Conservation (phyloP, 176 grass and related monocot species). For the Tuctoria greenei region DNA sequence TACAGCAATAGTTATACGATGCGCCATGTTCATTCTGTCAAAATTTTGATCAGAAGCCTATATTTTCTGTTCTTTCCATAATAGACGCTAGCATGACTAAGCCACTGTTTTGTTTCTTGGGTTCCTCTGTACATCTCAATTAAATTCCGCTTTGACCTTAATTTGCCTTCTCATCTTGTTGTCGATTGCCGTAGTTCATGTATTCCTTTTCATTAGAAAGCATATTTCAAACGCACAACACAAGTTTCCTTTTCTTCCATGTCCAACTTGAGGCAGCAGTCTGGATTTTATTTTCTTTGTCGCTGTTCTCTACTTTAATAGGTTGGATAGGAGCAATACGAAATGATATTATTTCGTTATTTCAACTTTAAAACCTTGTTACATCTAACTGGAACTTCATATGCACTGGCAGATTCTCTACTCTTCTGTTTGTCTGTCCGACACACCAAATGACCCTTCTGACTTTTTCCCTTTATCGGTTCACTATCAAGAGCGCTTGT, state of each 20-base stretch:
- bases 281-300: conserved; percentile 8
- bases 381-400: conserved; percentile 33
- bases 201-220: neutral
- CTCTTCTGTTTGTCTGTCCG: conserved; percentile 77
- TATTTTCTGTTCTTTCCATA: neutral
- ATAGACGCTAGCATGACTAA: neutral
- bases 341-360: neutral
- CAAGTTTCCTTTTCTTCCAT: neutral
- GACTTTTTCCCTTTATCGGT: conserved; percentile 96
- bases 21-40: neutral
- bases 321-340: neutral
- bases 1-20: neutral
- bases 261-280: neutral
- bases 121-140: neutral
- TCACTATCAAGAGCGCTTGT: conserved; percentile 97
- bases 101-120: neutral
- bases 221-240: neutral
- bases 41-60: neutral
- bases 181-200: neutral
- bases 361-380: neutral
- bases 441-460: conserved; percentile 79
- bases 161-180: neutral
- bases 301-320: neutral
- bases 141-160: neutral
- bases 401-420: conserved; percentile 74